A percentile compares a stretch with the other conserved stretches of the same genome.
These are phyloP conservation scores for Hericium alpestre DNA, from an alignment of 768 basidiomycete species.

Conservation along the genomic window DNA sequence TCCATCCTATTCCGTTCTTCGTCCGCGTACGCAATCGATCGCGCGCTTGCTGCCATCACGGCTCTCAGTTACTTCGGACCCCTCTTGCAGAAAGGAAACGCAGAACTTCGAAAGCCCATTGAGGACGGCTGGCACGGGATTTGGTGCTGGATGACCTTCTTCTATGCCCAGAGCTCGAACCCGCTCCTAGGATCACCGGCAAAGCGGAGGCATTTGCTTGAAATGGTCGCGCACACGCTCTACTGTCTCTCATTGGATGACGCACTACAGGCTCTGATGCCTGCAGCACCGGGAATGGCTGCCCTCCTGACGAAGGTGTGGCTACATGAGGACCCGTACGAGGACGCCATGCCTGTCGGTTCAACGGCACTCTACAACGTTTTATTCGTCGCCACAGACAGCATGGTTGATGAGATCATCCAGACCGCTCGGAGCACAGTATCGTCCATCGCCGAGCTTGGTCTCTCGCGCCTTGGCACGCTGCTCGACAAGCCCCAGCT, in stretches of 20 bases:
- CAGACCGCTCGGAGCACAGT: constrained; percentile 19
- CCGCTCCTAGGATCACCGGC: constrained; percentile 9
- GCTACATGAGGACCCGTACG: constrained; percentile 19
- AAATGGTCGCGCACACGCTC: constrained; percentile 20
- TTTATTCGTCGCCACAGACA: constrained; percentile 12
- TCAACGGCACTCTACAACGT: constrained; percentile 23
- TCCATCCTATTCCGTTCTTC: not conserved
- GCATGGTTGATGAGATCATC: constrained; percentile 21
- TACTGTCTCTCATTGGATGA: constrained; percentile 21
- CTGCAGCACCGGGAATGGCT: constrained; percentile 21
- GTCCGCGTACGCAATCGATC: constrained; percentile 10
- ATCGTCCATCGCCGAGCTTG: constrained; percentile 20
- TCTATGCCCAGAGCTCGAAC: constrained; percentile 20
- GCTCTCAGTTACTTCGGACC: constrained; percentile 23
- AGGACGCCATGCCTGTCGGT: constrained; percentile 17
- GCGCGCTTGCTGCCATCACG: constrained; percentile 24
- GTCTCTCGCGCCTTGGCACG: constrained; percentile 19
- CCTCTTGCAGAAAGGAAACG: constrained; percentile 12
- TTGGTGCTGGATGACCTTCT: constrained; percentile 28
- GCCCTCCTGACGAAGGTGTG: constrained; percentile 27
- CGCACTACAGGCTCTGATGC: constrained; percentile 19
- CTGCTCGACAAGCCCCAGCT: constrained; percentile 14
- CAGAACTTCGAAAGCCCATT: constrained; percentile 15
- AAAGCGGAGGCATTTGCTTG: constrained; percentile 16
- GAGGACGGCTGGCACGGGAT: constrained; percentile 25